Evolutionary conservation across 805 yeast genomes (phyloP).

Genomic region (Yarrowia sp.): DNA sequence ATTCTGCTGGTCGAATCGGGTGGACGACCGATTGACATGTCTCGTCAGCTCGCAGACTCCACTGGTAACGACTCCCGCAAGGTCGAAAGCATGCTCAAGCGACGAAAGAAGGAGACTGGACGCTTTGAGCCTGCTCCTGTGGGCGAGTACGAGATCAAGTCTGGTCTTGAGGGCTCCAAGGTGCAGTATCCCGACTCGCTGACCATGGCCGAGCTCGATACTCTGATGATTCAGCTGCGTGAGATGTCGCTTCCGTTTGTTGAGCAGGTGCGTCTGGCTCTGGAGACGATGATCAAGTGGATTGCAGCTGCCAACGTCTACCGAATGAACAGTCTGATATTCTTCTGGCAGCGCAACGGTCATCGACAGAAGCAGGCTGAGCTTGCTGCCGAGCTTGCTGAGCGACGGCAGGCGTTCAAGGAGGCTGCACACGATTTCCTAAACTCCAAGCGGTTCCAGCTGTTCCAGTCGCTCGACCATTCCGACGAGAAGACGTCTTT

Average conservation of each 20-base stretch:
- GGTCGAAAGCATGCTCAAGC: neutral
- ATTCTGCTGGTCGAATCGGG: neutral
- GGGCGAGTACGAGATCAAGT: constrained; percentile 12
- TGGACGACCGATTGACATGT: constrained; percentile 13
- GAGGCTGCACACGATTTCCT: constrained; percentile 5
- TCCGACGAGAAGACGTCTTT: neutral
- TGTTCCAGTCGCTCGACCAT: constrained; percentile 6
- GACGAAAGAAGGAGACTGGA: constrained; percentile 12
- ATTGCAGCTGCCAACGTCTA: constrained; percentile 20
- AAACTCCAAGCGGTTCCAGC: neutral
- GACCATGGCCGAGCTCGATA: constrained; percentile 1
- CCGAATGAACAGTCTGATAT: neutral
- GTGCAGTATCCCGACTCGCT: neutral
- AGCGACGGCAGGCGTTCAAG: constrained; percentile 1
- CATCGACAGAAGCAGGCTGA: neutral
- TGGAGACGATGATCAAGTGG: constrained; percentile 12
- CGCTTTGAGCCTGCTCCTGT: neutral
- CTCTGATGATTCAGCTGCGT: neutral
- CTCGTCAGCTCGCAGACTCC: constrained; percentile 2
- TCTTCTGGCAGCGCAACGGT: neutral
- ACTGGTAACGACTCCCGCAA: constrained; percentile 11
- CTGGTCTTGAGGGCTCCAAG: neutral
- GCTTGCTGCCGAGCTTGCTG: neutral
- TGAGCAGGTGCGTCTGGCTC: neutral
- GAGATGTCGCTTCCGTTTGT: constrained; percentile 1